phyloP scores from a whole-genome alignment of 2,329 filamentous ascomycete genomes.

The Calonectria pauciramosa region DNA sequence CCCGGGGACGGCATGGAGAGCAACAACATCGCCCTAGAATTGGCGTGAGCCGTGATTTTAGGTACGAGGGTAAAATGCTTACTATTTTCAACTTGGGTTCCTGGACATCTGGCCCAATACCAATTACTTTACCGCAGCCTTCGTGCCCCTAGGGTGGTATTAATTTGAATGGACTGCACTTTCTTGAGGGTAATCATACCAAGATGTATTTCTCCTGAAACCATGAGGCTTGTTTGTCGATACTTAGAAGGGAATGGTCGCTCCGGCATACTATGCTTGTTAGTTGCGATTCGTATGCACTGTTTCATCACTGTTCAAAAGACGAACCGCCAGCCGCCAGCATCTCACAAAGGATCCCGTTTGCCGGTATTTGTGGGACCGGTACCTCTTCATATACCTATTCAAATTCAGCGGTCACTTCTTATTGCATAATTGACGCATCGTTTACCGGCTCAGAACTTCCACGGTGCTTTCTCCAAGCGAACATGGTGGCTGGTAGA shows the following conservation, averaged over 20 bases:
- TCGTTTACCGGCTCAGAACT: constrained; percentile 30
- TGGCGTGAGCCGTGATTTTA: not conserved
- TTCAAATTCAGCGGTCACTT: not conserved
- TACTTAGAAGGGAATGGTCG: constrained; percentile 22
- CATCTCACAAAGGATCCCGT: constrained; percentile 12
- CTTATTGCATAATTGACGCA: accelerated
- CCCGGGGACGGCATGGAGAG: constrained; percentile 39
- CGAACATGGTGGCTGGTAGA: constrained; percentile 44
- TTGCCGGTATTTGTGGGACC: constrained; percentile 4
- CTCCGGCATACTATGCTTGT: constrained; percentile 11
- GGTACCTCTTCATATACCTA: constrained; percentile 19
- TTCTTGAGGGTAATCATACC: not conserved
- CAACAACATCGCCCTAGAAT: constrained; percentile 36
- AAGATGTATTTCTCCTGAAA: constrained; percentile 37
- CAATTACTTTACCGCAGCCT: constrained; percentile 35
- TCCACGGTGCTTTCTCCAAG: constrained; percentile 51
- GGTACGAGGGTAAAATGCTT: not conserved
- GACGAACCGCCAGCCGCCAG: constrained; percentile 16
- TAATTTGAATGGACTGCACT: not conserved
- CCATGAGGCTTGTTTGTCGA: constrained; percentile 39
- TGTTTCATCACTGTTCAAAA: too few relatives aligned
- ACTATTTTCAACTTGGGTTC: constrained; percentile 24
- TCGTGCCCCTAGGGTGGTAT: constrained; percentile 32
- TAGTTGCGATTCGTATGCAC: not conserved
- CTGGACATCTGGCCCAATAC: constrained; percentile 17